Evolutionary conservation across 2,329 filamentous ascomycete genomes (phyloP), one percentile per base, ranked within the genome.

Genomic region (Malbranchea zuffiana): DNA sequence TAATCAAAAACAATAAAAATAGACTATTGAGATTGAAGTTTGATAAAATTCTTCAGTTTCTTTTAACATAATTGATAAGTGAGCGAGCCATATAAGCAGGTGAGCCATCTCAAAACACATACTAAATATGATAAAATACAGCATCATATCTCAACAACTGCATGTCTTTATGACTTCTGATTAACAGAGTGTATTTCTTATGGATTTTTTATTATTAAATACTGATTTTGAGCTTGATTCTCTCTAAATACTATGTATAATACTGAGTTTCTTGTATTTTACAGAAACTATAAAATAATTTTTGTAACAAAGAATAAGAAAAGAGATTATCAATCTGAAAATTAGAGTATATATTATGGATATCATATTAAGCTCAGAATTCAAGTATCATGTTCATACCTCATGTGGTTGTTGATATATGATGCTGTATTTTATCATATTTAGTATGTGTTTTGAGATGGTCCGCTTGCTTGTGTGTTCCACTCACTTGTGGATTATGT

Each of bases 1-100:
- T 23, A n/a, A 6, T 5, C 4, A 35, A 16, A 16, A 27, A 17
- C 20, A 8, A 12, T 3, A 19, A 32, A 20, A 16, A 31, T 5
- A 10, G 13, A 5, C 35, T 20, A 12, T 32, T 19, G 17, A 32
- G 13, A 23, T 35, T 23, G 20, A 15, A n/a, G 20, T 35, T 5
- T 17, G n/a, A 4, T 20, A 35, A 23, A 12, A 11, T 6, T 35
- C 32, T 5, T 25, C 18, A 21, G 7, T 35, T 5, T 25, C 18
- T n/a, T n/a, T n/a, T n/a, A n/a, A n/a, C n/a, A 18, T 25, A 32
- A 31, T 32, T n/a, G 6, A 21, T 4, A 32, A 27, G 19, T 37
- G 24, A 17, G 32, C 32, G 6, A 17, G 32, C 21, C 17, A 37
- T 24, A 37, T 32, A 18, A 27, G 16, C 10, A n/a, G 21, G 10